phyloP scores from a whole-genome alignment of 345 rosid genomes.

The Camelina laxa region DNA sequence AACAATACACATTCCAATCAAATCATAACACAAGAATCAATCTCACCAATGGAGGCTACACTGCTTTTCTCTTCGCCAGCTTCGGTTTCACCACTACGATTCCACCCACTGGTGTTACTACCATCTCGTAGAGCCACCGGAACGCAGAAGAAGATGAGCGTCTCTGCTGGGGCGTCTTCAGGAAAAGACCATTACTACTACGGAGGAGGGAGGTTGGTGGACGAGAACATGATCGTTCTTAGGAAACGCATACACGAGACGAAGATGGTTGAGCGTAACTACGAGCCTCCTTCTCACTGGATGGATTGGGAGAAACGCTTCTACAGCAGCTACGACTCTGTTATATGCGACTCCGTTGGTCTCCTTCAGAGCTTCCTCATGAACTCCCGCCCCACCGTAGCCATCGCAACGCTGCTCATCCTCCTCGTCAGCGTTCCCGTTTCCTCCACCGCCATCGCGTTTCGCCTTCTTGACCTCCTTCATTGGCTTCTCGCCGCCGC shows the following conservation, averaged over 20 bases:
- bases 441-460: slow-evolving; percentile 45
- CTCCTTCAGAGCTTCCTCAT: slow-evolving; percentile 58
- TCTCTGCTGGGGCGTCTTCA: slow-evolving; percentile 3
- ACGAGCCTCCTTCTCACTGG: slow-evolving; percentile 72
- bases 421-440: slow-evolving; percentile 56
- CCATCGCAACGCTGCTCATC: slow-evolving; percentile 51
- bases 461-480: slow-evolving; percentile 35
- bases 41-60: slow-evolving; percentile 35
- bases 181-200: slow-evolving; percentile 39
- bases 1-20: not conserved
- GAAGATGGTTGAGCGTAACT: slow-evolving; percentile 69
- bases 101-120: slow-evolving; percentile 18
- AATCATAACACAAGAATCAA: not conserved
- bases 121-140: not conserved
- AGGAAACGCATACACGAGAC: slow-evolving; percentile 63
- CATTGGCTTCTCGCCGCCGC: slow-evolving; percentile 31
- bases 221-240: slow-evolving; percentile 66
- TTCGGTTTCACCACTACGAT: slow-evolving; percentile 19
- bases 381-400: slow-evolving; percentile 64
- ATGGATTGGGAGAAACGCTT: slow-evolving; percentile 75
- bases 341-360: slow-evolving; percentile 58
- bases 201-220: slow-evolving; percentile 52
- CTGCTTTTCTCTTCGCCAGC: slow-evolving; percentile 19
- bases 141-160: not conserved
- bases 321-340: slow-evolving; percentile 52